Base-by-base conservation (phyloP, 495 filamentous ascomycete genomes). In the Poronia punctata region DNA sequence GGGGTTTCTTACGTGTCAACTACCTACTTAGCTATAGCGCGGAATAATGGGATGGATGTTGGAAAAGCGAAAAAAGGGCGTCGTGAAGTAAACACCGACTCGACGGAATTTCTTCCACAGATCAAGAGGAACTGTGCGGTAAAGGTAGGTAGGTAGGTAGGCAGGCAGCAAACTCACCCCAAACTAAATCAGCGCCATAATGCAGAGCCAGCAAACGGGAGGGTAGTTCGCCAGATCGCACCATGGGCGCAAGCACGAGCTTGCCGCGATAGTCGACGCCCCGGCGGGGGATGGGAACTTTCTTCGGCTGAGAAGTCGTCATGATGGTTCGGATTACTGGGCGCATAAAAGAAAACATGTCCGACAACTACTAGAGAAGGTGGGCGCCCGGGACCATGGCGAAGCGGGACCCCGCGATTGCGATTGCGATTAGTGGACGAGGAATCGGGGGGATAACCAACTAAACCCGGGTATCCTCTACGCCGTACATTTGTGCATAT, bases 141-240 rank as follows among this genome's bases (percentile, higher is more conserved):
- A 18, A 20, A 22, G 14, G 7, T 17, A 20, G 9, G 8, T 28
- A 26, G 21, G 15, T 20, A 26, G 5, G 7, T 10, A 28, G 32
- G 22, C 31, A 46, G 37, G 28, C 10, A 37, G 30, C 21, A 33
- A 15, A 60, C 60, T 30, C 48, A 80, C 83, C 90, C 92, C 90
- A 98, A 43, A 97, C 92, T 10, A 97, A 75, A 57, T 97, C 92
- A 29, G 93, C 93, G 32, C 92, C 92, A 57, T 98, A 97, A 51
- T 93, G 81, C 14, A 98, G 76, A 5, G 92, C 84, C 3, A 89
- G 58, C 1, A 98, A 75, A 11, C 92, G 80, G 7, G 84, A 88
- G 4, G 93, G 93, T 12, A 96, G 70, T 66, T 99, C 92, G 49
- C 93, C 93, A 18, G 84, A 89, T 25, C 92, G 82, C 17, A 98